Conservation (phyloP, 306 rosid genomes). For the Myrica gale region DNA sequence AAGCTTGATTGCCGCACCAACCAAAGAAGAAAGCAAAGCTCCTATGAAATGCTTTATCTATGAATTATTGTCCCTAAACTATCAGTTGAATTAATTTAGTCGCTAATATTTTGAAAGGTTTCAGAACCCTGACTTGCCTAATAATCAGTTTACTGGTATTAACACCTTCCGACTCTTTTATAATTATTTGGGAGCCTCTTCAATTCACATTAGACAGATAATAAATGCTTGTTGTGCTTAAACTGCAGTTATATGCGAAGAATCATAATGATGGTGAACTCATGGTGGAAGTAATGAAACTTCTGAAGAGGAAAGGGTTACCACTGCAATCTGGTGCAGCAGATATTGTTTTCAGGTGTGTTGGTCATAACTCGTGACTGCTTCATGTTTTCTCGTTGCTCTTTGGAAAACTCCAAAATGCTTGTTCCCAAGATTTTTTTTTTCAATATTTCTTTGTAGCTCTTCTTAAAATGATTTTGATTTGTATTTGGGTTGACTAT, state of each 20-base stretch:
- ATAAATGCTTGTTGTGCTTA: constrained; percentile 28
- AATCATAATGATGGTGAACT: constrained; percentile 60
- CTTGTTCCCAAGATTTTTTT: background rate
- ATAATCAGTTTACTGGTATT: constrained; percentile 52
- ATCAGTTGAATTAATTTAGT: too few relatives aligned
- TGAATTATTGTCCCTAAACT: too few relatives aligned
- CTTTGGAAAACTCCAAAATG: background rate
- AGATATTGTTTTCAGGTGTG: constrained; percentile 87
- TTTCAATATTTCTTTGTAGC: background rate
- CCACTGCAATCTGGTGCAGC: constrained; percentile 94
- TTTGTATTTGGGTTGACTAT: constrained; percentile 29
- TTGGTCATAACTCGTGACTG: constrained; percentile 7
- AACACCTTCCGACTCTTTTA: constrained; percentile 21
- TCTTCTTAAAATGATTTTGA: constrained; percentile 29
- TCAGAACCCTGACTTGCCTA: background rate
- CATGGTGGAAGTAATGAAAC: constrained; percentile 74
- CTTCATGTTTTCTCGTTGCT: constrained; percentile 24
- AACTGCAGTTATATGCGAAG: constrained; percentile 63
- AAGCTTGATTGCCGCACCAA: too few relatives aligned
- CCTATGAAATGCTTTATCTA: too few relatives aligned
- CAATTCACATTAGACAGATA: constrained; percentile 13
- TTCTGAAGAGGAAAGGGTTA: constrained; percentile 62
- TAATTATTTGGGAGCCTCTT: constrained; percentile 16
- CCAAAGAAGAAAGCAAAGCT: too few relatives aligned
- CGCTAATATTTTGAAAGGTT: too few relatives aligned